Conservation (phyloP, 2,329 filamentous ascomycete species). For the Hypoxylon sp. region DNA sequence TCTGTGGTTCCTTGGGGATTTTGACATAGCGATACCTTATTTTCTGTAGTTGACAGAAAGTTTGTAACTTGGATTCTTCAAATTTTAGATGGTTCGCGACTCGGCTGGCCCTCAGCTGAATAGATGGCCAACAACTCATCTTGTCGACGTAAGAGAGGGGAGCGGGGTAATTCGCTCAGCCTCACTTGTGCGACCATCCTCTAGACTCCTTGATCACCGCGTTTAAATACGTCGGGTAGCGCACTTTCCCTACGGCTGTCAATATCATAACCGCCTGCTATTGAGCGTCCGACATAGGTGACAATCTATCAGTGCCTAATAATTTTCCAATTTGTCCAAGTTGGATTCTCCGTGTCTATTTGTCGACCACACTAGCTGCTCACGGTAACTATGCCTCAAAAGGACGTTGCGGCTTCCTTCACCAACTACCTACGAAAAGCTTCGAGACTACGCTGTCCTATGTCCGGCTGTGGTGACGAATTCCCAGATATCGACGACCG, state of each 20-base stretch:
- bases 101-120: no score
- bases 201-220: not conserved
- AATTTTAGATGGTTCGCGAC: no score
- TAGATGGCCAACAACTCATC: no score
- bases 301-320: not conserved
- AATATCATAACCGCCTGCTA: not conserved
- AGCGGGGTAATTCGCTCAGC: no score
- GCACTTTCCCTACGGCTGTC: not conserved
- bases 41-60: no score
- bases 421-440: not conserved
- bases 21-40: not conserved
- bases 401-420: not conserved
- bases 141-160: no score
- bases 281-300: not conserved
- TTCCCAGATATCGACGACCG: not conserved
- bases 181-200: no score
- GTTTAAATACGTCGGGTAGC: no score
- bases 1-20: not conserved
- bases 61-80: no score
- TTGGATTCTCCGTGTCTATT: not conserved
- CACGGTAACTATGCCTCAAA: not conserved
- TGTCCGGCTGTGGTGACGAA: not conserved
- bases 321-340: not conserved
- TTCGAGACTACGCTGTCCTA: not conserved
- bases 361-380: not conserved